A percentile compares a stretch with the other conserved stretches of the same genome.
These are phyloP conservation scores for Penicillium canescens DNA, from an alignment of 495 filamentous ascomycete genomes.

Conservation along the genomic window DNA sequence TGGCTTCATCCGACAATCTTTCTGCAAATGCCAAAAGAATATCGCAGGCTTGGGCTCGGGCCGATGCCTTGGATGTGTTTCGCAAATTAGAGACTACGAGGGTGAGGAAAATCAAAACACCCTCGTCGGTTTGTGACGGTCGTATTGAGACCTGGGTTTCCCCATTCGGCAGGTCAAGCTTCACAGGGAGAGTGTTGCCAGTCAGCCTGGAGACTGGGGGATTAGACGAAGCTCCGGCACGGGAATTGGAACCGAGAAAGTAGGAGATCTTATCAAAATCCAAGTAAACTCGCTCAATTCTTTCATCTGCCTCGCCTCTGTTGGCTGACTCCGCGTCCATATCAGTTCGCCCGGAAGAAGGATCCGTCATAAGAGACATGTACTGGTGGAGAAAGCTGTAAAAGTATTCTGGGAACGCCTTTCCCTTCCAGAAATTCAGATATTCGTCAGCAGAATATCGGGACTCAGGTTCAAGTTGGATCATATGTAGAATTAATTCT, in stretches of 20 bases:
- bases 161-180: conserved; percentile 85
- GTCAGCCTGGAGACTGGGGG: conserved; percentile 28
- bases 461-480: conserved; percentile 85
- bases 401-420: conserved; percentile 93
- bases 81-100: conserved; percentile 84
- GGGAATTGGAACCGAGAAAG: conserved; percentile 62
- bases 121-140: conserved; percentile 63
- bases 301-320: conserved; percentile 81
- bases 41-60: conserved; percentile 88
- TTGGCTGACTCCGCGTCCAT: conserved; percentile 64
- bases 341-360: conserved; percentile 71
- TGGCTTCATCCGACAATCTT: conserved; percentile 90
- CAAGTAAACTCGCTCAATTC: conserved; percentile 86
- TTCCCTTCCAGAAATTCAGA: conserved; percentile 84
- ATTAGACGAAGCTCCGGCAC: conserved; percentile 23
- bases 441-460: conserved; percentile 95
- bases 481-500: conserved; percentile 91
- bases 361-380: conserved; percentile 94
- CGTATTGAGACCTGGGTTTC: conserved; percentile 55
- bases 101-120: conserved; percentile 88
- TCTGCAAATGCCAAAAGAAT: conserved; percentile 91
- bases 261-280: conserved; percentile 99
- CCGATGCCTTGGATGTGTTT: conserved; percentile 83
- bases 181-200: conserved; percentile 64
- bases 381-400: conserved; percentile 97